Conservation (phyloP, 1,284 basidiomycete genomes). For the Tilletiopsis washingtonensis region DNA sequence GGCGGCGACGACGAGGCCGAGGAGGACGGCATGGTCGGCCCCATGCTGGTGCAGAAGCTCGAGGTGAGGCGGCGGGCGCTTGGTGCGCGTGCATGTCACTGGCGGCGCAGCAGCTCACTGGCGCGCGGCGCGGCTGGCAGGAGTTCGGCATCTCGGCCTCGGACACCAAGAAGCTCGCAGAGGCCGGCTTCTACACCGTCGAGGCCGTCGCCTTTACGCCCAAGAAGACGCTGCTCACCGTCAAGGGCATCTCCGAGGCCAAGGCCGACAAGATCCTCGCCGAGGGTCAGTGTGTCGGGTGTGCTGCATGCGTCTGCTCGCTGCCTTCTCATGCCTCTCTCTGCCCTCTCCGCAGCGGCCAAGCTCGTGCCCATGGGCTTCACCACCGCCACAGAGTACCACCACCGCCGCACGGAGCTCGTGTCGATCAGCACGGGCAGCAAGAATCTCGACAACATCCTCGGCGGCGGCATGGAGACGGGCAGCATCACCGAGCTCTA, state of each 20-base stretch:
- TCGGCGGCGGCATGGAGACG: conserved; percentile 97
- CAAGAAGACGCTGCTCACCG: conserved; percentile 80
- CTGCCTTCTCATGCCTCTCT: background rate
- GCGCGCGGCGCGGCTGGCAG: conserved; percentile 35
- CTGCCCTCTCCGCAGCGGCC: conserved; percentile 57
- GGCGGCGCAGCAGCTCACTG: background rate
- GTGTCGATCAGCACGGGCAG: conserved; percentile 96
- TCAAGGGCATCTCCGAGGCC: conserved; percentile 95
- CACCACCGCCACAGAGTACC: conserved; percentile 91
- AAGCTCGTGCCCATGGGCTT: conserved; percentile 97
- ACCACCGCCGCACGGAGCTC: conserved; percentile 87
- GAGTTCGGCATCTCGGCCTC: conserved; percentile 83
- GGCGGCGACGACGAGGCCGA: background rate
- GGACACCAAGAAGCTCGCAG: conserved; percentile 92
- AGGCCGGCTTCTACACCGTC: conserved; percentile 85
- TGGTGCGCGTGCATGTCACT: background rate
- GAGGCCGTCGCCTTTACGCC: conserved; percentile 96
- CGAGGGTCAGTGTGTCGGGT: background rate
- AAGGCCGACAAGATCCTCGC: conserved; percentile 93
- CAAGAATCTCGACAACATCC: conserved; percentile 86
- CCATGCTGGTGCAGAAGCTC: background rate
- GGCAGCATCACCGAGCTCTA: conserved; percentile 97
- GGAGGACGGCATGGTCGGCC: background rate
- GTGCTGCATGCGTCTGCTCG: background rate
- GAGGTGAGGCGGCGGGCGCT: too few species aligned